Evolutionary conservation across 768 basidiomycete species (phyloP), one percentile per base, ranked within the genome.

Genomic region (Mycena galericulata): DNA sequence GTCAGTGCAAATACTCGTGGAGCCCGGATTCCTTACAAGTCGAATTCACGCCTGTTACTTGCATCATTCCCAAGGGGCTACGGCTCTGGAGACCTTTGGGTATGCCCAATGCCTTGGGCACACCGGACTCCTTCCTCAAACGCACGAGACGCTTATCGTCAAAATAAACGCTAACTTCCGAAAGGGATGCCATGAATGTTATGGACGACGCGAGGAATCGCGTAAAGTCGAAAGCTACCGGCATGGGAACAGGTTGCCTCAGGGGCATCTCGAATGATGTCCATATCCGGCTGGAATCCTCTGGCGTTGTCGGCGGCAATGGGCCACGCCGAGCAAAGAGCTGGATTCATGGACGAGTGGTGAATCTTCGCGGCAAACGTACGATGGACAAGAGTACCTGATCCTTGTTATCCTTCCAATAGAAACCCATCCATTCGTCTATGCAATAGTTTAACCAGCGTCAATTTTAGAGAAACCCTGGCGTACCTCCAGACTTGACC

Each of bases 391-490:
- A 20, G 34, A 14, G 14, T 70, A 91, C 91, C 83, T 96, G 95
- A 75, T 96, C 95, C 74, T 93, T 94, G 73, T 92, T 92, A 74
- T 93, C 94, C 76, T 95, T 96, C 95, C 95, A 98, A 77, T 97
- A 94, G 77, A 98, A 98, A 0, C 90, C 92, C 96, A 97, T 97
- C 89, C 95, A 96, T 75, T 93, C 88, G 34, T 89, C 95, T 87
- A 76, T 68, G 54, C 78, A 70, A 27, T 43, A 67, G 32, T 29
- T 38, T 29, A 80, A 64, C 1, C 40, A 20, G 11, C 38, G 18
- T 43, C 38, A 6, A 59, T 66, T 72, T 57, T 73, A 77, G 62
- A 72, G 34, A 45, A 47, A 22, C 36, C 34, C 14, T 51, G 17
- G 60, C 76, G 56, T 76, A 91, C 92, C 88, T 82, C 93, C 93